Conservation (phyloP, 306 rosid genomes). For the Quercus ilex region DNA sequence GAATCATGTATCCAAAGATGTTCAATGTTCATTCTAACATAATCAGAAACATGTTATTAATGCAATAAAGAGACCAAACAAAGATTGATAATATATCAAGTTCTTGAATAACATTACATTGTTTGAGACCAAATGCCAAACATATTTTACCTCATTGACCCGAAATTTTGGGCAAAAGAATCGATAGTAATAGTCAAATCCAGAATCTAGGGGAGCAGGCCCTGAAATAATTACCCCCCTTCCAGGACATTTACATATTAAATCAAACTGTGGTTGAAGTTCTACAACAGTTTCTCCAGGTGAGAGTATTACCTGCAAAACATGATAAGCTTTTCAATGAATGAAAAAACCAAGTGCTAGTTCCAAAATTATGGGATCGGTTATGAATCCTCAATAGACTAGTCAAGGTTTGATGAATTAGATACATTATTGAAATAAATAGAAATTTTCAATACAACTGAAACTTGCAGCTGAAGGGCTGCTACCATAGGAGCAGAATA, state of each 20-base stretch:
- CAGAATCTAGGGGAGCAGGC: slow-evolving; percentile 50
- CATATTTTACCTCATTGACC: slow-evolving; percentile 55
- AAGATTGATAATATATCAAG: neutral
- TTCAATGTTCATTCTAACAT: neutral
- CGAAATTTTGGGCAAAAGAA: slow-evolving; percentile 59
- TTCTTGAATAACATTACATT: neutral
- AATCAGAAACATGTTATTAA: neutral
- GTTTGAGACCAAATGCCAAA: neutral
- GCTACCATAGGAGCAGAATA: too few relatives aligned
- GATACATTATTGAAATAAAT: too few relatives aligned
- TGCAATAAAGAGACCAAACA: neutral
- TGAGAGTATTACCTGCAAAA: slow-evolving; percentile 50
- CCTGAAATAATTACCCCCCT: slow-evolving; percentile 59
- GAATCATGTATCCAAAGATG: neutral
- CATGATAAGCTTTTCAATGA: neutral
- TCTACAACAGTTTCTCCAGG: slow-evolving; percentile 46
- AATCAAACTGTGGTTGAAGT: slow-evolving; percentile 47
- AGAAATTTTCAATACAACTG: too few relatives aligned
- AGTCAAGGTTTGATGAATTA: too few relatives aligned
- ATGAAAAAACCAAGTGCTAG: too few relatives aligned
- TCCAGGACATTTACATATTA: slow-evolving; percentile 50
- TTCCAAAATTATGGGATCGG: too few relatives aligned
- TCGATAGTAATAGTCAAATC: slow-evolving; percentile 64
- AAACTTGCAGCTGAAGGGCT: too few relatives aligned
- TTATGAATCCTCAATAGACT: too few relatives aligned